phyloP scores from a whole-genome alignment of 179 eudicot species.

The Sideroxylon spinosum region DNA sequence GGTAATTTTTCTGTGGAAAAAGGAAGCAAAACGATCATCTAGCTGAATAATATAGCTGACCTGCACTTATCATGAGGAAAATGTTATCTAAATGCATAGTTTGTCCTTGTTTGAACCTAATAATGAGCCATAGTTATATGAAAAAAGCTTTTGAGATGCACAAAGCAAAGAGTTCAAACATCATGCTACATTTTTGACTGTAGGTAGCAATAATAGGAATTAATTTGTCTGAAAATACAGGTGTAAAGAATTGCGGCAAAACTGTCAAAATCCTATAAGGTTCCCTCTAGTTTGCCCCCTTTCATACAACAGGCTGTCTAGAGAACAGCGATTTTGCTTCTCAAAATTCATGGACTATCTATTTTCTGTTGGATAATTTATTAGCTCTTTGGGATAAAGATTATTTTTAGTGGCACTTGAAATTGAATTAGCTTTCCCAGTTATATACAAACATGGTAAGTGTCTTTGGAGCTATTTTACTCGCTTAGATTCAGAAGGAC shows the following conservation, averaged over 20 bases:
- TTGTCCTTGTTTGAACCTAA: neutral
- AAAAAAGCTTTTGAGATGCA: neutral
- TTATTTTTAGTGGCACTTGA: neutral
- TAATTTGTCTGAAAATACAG: neutral
- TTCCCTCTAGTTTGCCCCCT: neutral
- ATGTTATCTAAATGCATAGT: neutral
- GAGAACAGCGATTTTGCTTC: neutral
- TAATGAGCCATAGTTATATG: neutral
- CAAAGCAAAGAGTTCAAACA: neutral
- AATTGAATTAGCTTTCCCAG: conserved; percentile 1
- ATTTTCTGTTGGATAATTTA: neutral
- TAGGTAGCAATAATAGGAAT: neutral
- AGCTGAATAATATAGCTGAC: neutral
- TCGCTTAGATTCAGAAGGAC: too few species aligned
- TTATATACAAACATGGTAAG: neutral
- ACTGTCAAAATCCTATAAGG: neutral
- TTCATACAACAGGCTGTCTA: neutral
- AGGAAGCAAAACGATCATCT: neutral
- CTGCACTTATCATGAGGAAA: neutral
- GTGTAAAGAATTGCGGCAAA: neutral
- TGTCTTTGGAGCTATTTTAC: neutral
- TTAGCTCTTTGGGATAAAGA: neutral
- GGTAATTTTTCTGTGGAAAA: neutral
- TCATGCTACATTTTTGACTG: neutral
- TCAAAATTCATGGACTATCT: neutral